Conservation (phyloP, 176 grass and related monocot species). For the Urochloa ruziziensis region DNA sequence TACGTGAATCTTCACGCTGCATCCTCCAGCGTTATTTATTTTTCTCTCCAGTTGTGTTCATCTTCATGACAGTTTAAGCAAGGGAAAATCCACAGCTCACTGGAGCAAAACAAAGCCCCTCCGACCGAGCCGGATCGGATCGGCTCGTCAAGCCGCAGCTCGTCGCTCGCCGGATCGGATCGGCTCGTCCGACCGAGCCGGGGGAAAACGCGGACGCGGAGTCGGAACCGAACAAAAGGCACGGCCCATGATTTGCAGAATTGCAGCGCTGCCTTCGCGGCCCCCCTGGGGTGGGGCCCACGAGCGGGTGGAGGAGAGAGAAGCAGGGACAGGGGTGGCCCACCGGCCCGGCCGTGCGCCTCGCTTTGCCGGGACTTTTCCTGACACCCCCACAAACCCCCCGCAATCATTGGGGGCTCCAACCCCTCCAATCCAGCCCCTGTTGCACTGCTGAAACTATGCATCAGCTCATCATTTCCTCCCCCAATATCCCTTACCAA, state of each 20-base stretch:
- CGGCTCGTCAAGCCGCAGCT: constrained; percentile 13
- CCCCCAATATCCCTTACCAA: neutral
- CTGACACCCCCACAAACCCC: constrained; percentile 37
- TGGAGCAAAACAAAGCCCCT: too few relatives aligned
- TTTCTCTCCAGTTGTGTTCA: neutral
- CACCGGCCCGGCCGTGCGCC: constrained; percentile 55
- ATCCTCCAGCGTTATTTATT: neutral
- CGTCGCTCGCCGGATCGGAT: neutral
- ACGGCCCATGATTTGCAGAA: constrained; percentile 19
- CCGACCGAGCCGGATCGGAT: too few relatives aligned
- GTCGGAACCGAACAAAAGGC: neutral
- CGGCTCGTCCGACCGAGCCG: constrained; percentile 3
- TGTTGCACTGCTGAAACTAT: neutral
- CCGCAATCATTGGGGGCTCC: constrained; percentile 46
- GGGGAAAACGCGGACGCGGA: neutral
- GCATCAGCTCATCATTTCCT: neutral
- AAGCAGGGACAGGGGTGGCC: constrained; percentile 27
- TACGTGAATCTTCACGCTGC: neutral
- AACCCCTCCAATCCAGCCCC: neutral
- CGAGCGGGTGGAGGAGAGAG: neutral
- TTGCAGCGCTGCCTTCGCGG: neutral
- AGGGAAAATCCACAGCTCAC: too few relatives aligned
- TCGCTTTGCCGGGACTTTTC: constrained; percentile 48
- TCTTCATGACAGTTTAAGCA: neutral
- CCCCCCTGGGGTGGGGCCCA: constrained; percentile 7